A percentile compares a stretch with the other conserved stretches of the same genome.
These are phyloP conservation scores for Diaporthe eres DNA, from an alignment of 2,329 filamentous ascomycete genomes.

Conservation along the genomic window DNA sequence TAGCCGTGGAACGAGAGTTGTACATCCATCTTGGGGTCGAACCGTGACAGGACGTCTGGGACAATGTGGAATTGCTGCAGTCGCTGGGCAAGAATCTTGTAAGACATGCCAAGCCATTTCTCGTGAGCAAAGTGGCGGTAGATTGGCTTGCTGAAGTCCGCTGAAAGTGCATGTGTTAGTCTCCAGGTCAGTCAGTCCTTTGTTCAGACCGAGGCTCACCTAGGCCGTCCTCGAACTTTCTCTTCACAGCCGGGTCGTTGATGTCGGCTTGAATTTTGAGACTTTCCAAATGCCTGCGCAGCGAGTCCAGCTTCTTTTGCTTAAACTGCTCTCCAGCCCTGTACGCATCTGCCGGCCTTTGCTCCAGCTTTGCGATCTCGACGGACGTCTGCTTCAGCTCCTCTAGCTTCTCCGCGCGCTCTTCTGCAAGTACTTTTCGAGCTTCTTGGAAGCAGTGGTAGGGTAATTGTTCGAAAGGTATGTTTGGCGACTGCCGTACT, in stretches of 20 bases:
- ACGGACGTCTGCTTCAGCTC: conserved; percentile 77
- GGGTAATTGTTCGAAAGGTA: conserved; percentile 93
- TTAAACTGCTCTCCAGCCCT: conserved; percentile 76
- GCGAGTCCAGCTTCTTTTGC: conserved; percentile 75
- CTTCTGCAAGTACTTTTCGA: conserved; percentile 82
- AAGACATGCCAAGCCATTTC: conserved; percentile 90
- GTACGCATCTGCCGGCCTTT: conserved; percentile 67
- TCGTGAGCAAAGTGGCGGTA: conserved; percentile 90
- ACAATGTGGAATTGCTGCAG: conserved; percentile 89
- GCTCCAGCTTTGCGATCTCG: conserved; percentile 78
- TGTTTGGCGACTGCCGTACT: conserved; percentile 72
- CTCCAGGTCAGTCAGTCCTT: not conserved
- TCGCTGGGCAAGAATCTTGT: conserved; percentile 85
- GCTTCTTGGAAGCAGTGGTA: conserved; percentile 99
- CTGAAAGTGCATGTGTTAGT: conserved; percentile 59
- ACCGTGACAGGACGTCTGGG: conserved; percentile 86
- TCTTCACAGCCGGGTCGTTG: conserved; percentile 95
- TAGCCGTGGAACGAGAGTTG: conserved; percentile 82
- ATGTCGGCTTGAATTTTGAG: conserved; percentile 93
- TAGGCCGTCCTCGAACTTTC: conserved; percentile 90
- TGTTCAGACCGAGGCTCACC: conserved; percentile 67
- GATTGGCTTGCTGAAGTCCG: conserved; percentile 95
- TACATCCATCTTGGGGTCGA: conserved; percentile 85
- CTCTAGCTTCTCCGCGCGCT: conserved; percentile 84
- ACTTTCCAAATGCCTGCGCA: conserved; percentile 80